A percentile compares a stretch with the other conserved stretches of the same genome.
phyloP scores from a whole-genome alignment of 192 early-diverging fungal genomes.

The Dispira simplex region DNA sequence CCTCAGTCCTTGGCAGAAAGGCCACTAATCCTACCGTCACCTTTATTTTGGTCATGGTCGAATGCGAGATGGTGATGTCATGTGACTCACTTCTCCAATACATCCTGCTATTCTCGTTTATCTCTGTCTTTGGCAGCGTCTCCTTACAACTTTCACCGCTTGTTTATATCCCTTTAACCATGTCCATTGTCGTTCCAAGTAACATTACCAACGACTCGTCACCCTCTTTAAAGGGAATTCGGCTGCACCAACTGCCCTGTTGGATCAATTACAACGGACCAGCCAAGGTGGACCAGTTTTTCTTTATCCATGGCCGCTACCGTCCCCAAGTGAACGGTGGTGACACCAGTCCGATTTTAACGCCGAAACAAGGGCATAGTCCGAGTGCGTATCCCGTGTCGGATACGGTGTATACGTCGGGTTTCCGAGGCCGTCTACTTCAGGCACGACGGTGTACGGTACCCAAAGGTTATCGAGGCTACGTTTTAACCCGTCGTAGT shows the following conservation, averaged over 20 bases:
- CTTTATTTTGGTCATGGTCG: not conserved
- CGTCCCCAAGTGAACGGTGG: not conserved
- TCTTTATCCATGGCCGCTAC: constrained; percentile 9
- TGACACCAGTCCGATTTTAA: not conserved
- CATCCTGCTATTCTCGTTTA: not conserved
- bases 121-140: no score
- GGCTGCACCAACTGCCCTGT: constrained; percentile 8
- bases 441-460: constrained; percentile 7
- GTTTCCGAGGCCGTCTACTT: constrained; percentile 7
- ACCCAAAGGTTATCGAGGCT: not conserved
- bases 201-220: not conserved
- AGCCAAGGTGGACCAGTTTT: constrained; percentile 9
- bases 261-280: constrained; percentile 10
- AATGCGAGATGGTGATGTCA: not conserved
- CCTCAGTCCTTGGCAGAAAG: not conserved
- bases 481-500: not conserved
- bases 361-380: not conserved
- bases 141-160: no score
- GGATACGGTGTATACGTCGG: not conserved
- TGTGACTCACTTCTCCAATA: not conserved
- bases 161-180: not conserved
- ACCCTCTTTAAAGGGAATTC: not conserved
- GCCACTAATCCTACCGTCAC: not conserved
- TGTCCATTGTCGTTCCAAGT: constrained; percentile 4
- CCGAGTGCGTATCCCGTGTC: constrained; percentile 2